Percentiles rank a stretch among this genome's conserved stretches.
Evolutionary conservation across 108 stramenopile species (phyloP).

Genomic region (Bacterosira constricta): DNA sequence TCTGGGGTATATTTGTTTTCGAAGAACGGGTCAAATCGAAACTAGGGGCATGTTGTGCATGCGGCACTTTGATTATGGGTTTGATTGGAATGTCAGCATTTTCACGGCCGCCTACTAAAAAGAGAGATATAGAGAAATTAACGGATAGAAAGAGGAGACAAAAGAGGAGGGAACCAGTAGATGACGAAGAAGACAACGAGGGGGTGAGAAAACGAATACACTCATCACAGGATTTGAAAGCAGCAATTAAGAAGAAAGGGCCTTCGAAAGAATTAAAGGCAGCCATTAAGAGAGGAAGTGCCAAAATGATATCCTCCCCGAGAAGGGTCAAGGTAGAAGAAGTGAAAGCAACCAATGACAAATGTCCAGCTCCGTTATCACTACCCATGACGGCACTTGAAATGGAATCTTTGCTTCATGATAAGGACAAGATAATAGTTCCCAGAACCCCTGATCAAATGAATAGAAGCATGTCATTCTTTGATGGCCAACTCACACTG

Average conservation of each 20-base stretch:
- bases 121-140: neutral
- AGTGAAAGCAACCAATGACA: neutral
- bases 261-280: neutral
- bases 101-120: conserved; percentile 18
- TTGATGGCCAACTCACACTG: conserved; percentile 44
- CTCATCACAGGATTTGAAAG: conserved; percentile 3
- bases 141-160: neutral
- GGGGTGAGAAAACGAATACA: conserved; percentile 1
- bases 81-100: conserved; percentile 38
- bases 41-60: conserved; percentile 28
- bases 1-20: conserved; percentile 64
- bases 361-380: neutral
- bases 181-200: conserved; percentile 5
- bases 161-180: neutral
- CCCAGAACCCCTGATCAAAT: neutral
- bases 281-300: neutral
- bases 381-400: conserved; percentile 14
- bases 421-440: neutral
- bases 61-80: conserved; percentile 21
- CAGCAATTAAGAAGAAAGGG: neutral
- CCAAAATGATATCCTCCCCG: neutral
- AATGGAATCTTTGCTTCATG: conserved; percentile 23
- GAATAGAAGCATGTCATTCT: conserved; percentile 22
- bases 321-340: neutral
- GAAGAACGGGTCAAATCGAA: conserved; percentile 48